These are phyloP conservation scores for Lactarius pseudohatsudake DNA, from an alignment of 768 basidiomycete species.

Conservation along the genomic window DNA sequence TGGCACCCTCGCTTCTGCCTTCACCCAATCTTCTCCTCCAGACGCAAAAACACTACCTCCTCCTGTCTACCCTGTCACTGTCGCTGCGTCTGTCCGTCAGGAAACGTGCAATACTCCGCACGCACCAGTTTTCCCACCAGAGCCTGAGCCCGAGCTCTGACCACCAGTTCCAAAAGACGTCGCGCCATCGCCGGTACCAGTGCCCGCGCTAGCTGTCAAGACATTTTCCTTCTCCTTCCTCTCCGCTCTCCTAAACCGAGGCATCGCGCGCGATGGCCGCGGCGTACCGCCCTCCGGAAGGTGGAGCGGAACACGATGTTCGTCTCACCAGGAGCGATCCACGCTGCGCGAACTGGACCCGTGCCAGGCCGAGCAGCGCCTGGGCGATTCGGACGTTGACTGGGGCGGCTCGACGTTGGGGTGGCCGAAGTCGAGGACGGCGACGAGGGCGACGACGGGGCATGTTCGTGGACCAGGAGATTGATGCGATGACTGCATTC, in stretches of 20 bases:
- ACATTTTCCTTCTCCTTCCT: conserved; percentile 38
- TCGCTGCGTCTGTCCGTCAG: too few species aligned
- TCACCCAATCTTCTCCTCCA: neutral
- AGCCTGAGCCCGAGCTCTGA: neutral
- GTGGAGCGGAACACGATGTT: conserved; percentile 39
- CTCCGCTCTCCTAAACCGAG: conserved; percentile 33
- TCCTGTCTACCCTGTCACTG: too few species aligned
- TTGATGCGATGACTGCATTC: conserved; percentile 48
- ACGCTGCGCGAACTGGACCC: conserved; percentile 43
- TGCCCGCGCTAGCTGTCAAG: conserved; percentile 31
- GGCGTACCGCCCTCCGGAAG: conserved; percentile 24
- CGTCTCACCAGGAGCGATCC: conserved; percentile 52
- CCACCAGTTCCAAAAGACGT: neutral
- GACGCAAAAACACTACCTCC: neutral
- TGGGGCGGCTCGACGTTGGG: conserved; percentile 51
- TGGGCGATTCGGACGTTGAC: conserved; percentile 66
- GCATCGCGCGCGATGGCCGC: conserved; percentile 27
- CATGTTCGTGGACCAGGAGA: conserved; percentile 50
- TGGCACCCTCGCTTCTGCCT: too few species aligned
- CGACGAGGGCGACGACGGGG: conserved; percentile 36
- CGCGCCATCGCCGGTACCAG: neutral
- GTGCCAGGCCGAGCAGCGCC: conserved; percentile 50
- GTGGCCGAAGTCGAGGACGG: conserved; percentile 15
- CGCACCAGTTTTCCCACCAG: too few species aligned
- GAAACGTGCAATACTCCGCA: too few species aligned